Conservation (phyloP, 176 grass and related monocot genomes). For the Avena sativa region DNA sequence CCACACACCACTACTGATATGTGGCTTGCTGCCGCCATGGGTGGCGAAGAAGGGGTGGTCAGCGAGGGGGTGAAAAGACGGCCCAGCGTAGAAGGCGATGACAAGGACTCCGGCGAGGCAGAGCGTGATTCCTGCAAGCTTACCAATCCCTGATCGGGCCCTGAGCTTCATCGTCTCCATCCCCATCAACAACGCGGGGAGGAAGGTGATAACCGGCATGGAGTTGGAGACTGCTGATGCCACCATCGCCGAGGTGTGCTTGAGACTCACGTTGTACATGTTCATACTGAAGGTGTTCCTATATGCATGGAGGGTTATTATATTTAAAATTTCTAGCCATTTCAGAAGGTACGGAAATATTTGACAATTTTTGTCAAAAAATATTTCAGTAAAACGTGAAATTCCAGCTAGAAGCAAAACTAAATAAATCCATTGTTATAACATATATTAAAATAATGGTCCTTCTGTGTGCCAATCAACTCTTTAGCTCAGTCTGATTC, state of each 20-base stretch:
- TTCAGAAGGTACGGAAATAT: no score
- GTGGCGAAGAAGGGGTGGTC: not conserved
- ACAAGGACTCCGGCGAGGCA: not conserved
- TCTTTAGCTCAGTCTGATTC: no score
- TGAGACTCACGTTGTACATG: constrained; percentile 61
- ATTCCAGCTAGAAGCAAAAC: no score
- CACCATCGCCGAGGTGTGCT: constrained; percentile 70
- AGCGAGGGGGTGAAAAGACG: not conserved
- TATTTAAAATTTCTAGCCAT: no score
- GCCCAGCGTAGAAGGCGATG: not conserved
- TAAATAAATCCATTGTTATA: no score
- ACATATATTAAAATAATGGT: no score
- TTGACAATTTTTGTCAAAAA: no score
- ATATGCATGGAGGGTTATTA: not conserved
- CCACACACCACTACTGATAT: constrained; percentile 38
- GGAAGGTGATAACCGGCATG: constrained; percentile 70
- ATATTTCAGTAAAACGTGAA: no score
- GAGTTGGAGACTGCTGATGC: constrained; percentile 55
- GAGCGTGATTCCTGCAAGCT: constrained; percentile 45
- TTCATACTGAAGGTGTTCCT: constrained; percentile 69
- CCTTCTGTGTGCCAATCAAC: no score
- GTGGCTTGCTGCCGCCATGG: not conserved
- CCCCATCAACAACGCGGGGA: constrained; percentile 62
- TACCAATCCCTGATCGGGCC: constrained; percentile 47
- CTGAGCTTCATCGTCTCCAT: constrained; percentile 57